Evolutionary conservation across 306 rosid species (phyloP).

Genomic region (Vigna hirtella): DNA sequence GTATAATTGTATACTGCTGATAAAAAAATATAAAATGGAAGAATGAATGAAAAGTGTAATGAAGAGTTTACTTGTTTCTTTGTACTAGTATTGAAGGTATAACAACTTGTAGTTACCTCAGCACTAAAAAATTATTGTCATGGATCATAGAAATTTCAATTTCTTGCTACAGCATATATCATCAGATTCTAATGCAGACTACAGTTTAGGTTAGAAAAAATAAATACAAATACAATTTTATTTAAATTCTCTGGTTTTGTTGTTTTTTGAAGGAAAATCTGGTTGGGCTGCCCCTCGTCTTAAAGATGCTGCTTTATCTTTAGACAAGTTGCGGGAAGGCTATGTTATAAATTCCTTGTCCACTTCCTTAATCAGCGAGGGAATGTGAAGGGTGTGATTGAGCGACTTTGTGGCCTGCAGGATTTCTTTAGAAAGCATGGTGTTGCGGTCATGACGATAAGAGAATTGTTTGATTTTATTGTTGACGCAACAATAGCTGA

Average conservation of each 20-base stretch:
- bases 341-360: constrained; percentile 44
- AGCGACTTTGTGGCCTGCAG: constrained; percentile 54
- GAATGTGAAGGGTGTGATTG: constrained; percentile 24
- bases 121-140: not conserved
- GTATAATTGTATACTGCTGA: constrained; percentile 2
- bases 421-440: constrained; percentile 85
- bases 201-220: constrained; percentile 36
- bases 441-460: constrained; percentile 86
- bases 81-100: not conserved
- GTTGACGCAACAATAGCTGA: constrained; percentile 84
- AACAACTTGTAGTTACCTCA: not conserved
- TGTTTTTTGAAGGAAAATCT: constrained; percentile 65
- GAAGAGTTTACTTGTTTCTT: constrained; percentile 22
- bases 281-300: constrained; percentile 99
- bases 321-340: constrained; percentile 84
- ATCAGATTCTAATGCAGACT: constrained; percentile 24
- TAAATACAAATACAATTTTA: not conserved
- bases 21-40: not conserved
- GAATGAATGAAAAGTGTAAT: not conserved
- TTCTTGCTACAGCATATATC: constrained; percentile 17
- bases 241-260: constrained; percentile 32
- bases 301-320: constrained; percentile 84
- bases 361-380: constrained; percentile 8
- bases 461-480: constrained; percentile 88
- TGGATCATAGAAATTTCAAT: not conserved